These are phyloP conservation scores for Colletotrichum musae DNA, from an alignment of 2,329 filamentous ascomycete genomes.

Conservation along the genomic window DNA sequence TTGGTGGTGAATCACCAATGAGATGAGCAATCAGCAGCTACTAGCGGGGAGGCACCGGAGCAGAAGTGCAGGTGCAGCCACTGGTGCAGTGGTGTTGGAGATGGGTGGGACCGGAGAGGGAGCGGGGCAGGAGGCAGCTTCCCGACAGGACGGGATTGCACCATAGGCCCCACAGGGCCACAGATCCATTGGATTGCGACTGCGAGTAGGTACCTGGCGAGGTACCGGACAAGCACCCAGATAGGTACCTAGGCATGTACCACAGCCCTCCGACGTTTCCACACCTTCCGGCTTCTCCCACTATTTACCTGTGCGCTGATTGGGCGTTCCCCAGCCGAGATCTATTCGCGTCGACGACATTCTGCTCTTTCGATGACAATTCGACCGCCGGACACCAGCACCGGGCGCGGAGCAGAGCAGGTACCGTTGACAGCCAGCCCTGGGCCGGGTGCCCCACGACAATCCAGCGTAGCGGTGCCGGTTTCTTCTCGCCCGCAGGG, in stretches of 20 bases:
- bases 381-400: too few species aligned
- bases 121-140: constrained; percentile 29
- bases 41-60: constrained; percentile 30
- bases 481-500: constrained; percentile 39
- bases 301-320: constrained; percentile 17
- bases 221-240: background rate
- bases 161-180: background rate
- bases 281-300: constrained; percentile 38
- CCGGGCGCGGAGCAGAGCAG: background rate
- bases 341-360: constrained; percentile 36
- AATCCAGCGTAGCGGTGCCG: constrained; percentile 36
- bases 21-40: constrained; percentile 21
- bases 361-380: constrained; percentile 6
- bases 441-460: too few species aligned
- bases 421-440: background rate
- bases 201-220: too few species aligned
- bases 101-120: constrained; percentile 16
- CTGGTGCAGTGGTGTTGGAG: background rate
- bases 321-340: constrained; percentile 3
- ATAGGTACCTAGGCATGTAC: background rate
- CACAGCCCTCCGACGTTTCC: constrained; percentile 22
- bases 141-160: constrained; percentile 38
- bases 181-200: too few species aligned
- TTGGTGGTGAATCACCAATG: constrained; percentile 36
- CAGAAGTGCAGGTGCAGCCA: constrained; percentile 7